Percentiles rank a stretch among this genome's conserved stretches.
phyloP scores from a whole-genome alignment of 371 early-diverging fungal species.

The Thermomucor indicae-seudaticae region DNA sequence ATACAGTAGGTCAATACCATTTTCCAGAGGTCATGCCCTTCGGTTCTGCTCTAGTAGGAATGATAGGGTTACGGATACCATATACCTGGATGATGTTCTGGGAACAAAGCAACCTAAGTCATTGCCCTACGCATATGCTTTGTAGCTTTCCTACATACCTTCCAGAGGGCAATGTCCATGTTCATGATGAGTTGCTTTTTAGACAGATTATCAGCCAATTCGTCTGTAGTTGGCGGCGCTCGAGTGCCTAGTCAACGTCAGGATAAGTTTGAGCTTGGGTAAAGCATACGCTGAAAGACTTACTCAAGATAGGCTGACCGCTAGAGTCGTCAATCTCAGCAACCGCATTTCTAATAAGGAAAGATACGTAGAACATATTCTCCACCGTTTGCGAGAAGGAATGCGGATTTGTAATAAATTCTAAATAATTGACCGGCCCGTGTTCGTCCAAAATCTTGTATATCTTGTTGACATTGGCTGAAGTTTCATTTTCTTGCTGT shows the following conservation, averaged over 20 bases:
- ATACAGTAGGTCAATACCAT: slow-evolving; percentile 42
- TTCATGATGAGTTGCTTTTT: slow-evolving; percentile 87
- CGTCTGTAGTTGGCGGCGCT: slow-evolving; percentile 59
- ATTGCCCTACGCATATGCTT: slow-evolving; percentile 30
- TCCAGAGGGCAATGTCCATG: slow-evolving; percentile 69
- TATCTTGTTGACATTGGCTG: slow-evolving; percentile 72
- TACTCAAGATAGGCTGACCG: slow-evolving; percentile 65
- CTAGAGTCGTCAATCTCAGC: slow-evolving; percentile 69
- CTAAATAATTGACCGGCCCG: slow-evolving; percentile 72
- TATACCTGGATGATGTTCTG: slow-evolving; percentile 69
- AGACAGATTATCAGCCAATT: slow-evolving; percentile 54
- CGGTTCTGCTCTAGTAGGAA: slow-evolving; percentile 52
- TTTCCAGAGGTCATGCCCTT: slow-evolving; percentile 25
- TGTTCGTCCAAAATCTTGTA: slow-evolving; percentile 51
- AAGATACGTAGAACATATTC: slow-evolving; percentile 92
- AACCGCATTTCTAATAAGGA: slow-evolving; percentile 81
- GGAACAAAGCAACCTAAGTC: no score
- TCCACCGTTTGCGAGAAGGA: slow-evolving; percentile 93
- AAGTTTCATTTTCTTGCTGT: slow-evolving; percentile 86
- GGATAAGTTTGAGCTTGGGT: no score
- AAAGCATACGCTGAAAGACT: no score
- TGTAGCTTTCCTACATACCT: no score
- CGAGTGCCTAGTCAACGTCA: slow-evolving; percentile 37
- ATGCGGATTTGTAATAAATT: slow-evolving; percentile 85
- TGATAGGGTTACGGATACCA: slow-evolving; percentile 51